A percentile compares a stretch with the other conserved stretches of the same genome.
These are phyloP conservation scores for Chlamydomonas sp. DNA, from an alignment of 139 green algal species.

Conservation along the genomic window DNA sequence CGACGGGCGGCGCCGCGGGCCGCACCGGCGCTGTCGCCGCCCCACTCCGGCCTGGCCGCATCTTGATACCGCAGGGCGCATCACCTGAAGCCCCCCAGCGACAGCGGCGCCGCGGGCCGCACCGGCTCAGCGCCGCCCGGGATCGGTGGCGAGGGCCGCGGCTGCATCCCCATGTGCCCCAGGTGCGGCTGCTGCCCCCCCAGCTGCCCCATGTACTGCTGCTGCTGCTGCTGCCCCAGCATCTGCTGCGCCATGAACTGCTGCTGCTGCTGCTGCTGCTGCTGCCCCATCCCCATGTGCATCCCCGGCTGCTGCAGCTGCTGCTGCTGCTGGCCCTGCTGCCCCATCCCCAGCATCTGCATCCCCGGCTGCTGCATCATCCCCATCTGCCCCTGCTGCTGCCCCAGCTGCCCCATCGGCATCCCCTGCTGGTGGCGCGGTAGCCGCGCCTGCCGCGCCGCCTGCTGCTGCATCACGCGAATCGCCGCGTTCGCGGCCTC, in stretches of 20 bases:
- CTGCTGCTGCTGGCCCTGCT: neutral
- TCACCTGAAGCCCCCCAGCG: too few relatives aligned
- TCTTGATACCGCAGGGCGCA: neutral
- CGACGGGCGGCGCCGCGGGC: too few relatives aligned
- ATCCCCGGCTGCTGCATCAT: neutral
- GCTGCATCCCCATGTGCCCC: neutral
- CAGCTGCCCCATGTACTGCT: neutral
- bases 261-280: neutral
- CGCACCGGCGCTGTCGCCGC: too few relatives aligned
- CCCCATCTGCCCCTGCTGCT: neutral
- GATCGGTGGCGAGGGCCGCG: neutral
- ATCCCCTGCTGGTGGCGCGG: neutral
- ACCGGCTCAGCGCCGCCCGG: too few relatives aligned
- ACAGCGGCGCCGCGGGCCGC: too few relatives aligned
- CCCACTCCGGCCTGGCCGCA: neutral
- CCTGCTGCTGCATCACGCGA: too few relatives aligned
- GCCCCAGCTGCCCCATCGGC: neutral
- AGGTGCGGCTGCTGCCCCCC: neutral
- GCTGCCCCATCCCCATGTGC: neutral
- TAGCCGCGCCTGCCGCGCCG: neutral
- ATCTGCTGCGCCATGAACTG: neutral
- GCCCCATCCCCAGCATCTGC: neutral
- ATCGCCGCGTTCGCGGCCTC: too few relatives aligned
- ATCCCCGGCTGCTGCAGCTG: neutral
- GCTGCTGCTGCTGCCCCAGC: slow-evolving; percentile 3